Conservation (phyloP, 306 rosid genomes). For the Corylus avellana region DNA sequence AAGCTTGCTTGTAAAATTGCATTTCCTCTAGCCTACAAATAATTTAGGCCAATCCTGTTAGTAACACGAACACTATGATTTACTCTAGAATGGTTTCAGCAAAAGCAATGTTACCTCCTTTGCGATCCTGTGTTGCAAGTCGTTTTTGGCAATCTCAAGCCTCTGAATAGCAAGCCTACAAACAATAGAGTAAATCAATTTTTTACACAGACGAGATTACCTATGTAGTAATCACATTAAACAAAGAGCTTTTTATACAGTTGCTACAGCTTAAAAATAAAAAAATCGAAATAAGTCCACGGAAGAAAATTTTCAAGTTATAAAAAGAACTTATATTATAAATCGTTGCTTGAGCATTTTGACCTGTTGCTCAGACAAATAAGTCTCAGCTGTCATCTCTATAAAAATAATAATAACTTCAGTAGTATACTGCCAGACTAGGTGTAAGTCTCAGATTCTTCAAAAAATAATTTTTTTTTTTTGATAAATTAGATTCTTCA, state of each 20-base stretch:
- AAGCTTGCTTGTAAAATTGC: constrained; percentile 98
- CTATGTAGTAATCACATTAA: background rate
- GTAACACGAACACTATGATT: constrained; percentile 12
- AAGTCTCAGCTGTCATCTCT: no score
- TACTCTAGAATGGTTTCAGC: constrained; percentile 21
- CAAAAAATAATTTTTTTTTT: no score
- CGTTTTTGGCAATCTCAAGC: constrained; percentile 89
- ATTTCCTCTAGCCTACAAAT: constrained; percentile 90
- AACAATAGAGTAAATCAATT: constrained; percentile 9
- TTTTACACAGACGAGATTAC: background rate
- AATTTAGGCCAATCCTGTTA: constrained; percentile 26
- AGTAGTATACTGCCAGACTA: no score
- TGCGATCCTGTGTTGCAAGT: constrained; percentile 92
- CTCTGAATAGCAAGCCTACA: constrained; percentile 94
- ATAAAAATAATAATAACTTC: no score
- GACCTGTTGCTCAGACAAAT: no score
- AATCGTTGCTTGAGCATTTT: no score
- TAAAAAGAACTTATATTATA: background rate
- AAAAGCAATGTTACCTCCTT: constrained; percentile 70
- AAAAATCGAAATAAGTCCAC: background rate
- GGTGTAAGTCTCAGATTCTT: no score
- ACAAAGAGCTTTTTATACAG: constrained; percentile 5
- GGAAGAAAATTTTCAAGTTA: background rate
- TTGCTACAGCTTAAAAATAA: constrained; percentile 7
- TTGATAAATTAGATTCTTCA: no score